phyloP scores from a whole-genome alignment of 2,329 filamentous ascomycete species.

The Monilinia vaccinii-corymbosi region DNA sequence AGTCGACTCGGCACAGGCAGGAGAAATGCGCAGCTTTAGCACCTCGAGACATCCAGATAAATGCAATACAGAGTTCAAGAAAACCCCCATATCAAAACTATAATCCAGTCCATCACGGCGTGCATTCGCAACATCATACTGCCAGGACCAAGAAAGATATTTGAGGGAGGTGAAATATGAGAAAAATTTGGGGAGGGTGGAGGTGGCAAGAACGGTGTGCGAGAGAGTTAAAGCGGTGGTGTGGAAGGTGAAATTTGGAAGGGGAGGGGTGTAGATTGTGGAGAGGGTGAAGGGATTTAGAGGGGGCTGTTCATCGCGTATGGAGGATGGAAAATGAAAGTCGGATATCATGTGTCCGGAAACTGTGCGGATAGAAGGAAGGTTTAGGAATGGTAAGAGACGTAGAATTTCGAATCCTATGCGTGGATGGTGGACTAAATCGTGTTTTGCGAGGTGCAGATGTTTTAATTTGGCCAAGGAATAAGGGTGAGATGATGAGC shows the following conservation, averaged over 20 bases:
- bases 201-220: background rate
- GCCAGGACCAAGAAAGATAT: background rate
- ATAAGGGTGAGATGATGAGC: background rate
- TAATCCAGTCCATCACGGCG: background rate
- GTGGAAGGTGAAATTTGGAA: slow-evolving; percentile 1
- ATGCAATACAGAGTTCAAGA: background rate
- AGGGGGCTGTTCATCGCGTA: background rate
- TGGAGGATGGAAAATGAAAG: background rate
- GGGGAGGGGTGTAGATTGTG: background rate
- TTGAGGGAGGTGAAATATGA: background rate
- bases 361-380: background rate
- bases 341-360: slow-evolving; percentile 6
- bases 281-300: background rate
- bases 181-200: background rate
- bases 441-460: slow-evolving; percentile 1
- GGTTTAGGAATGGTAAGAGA: background rate
- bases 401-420: slow-evolving; percentile 7
- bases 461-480: background rate
- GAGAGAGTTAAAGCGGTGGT: background rate
- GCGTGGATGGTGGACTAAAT: background rate
- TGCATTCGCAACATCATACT: background rate
- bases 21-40: background rate
- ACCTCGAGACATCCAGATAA: background rate
- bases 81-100: background rate
- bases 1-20: background rate